Percentiles rank a stretch among this genome's conserved stretches.
phyloP scores from a whole-genome alignment of 768 basidiomycete genomes.

The Mycena metata region DNA sequence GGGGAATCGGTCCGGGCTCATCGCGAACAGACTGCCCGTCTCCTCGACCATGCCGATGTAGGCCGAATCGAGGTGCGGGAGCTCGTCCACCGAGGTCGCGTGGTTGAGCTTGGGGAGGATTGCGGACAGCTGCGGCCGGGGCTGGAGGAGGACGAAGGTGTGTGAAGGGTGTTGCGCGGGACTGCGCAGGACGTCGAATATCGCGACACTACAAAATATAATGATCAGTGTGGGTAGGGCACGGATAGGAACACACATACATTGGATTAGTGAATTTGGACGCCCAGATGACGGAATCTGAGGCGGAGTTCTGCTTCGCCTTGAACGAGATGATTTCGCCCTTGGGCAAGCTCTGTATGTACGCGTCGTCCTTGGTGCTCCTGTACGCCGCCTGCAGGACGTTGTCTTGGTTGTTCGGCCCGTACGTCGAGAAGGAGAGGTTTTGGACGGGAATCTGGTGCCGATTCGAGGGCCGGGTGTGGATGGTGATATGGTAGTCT shows the following conservation, averaged over 20 bases:
- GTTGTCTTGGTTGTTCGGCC: slow-evolving; percentile 91
- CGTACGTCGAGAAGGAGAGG: slow-evolving; percentile 91
- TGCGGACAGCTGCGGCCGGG: slow-evolving; percentile 80
- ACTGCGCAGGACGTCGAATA: slow-evolving; percentile 79
- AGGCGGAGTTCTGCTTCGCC: slow-evolving; percentile 42
- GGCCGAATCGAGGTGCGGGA: slow-evolving; percentile 72
- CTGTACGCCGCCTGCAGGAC: slow-evolving; percentile 79
- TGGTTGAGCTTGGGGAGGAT: slow-evolving; percentile 72
- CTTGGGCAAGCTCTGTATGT: slow-evolving; percentile 84
- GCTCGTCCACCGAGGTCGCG: slow-evolving; percentile 44
- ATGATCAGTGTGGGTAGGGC: neutral
- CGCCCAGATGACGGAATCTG: slow-evolving; percentile 68
- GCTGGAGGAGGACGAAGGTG: slow-evolving; percentile 91
- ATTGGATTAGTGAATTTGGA: slow-evolving; percentile 73
- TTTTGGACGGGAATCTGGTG: slow-evolving; percentile 73
- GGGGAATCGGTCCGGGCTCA: slow-evolving; percentile 87
- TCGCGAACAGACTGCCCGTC: slow-evolving; percentile 83
- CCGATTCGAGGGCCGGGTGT: slow-evolving; percentile 62
- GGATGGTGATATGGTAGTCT: slow-evolving; percentile 94
- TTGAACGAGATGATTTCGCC: slow-evolving; percentile 86
- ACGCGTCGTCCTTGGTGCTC: slow-evolving; percentile 81
- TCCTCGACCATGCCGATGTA: slow-evolving; percentile 86
- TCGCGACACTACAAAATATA: slow-evolving; percentile 71
- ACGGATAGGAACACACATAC: slow-evolving; percentile 56
- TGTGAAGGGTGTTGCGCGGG: slow-evolving; percentile 45